Evolutionary conservation across 2,329 filamentous ascomycete species (phyloP).

Genomic region (Fusarium illudens): DNA sequence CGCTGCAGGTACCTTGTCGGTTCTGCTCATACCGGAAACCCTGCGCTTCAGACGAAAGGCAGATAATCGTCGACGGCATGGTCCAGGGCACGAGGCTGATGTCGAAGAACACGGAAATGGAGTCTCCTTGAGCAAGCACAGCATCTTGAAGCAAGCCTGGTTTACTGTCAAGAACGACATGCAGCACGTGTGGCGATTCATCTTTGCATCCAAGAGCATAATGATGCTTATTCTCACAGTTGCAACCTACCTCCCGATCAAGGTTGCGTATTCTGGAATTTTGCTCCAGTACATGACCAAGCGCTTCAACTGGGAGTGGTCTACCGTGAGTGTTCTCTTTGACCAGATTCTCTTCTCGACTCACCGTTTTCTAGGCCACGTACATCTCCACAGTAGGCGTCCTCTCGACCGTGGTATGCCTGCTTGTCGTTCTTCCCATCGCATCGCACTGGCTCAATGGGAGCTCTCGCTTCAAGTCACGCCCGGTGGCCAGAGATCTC

Average conservation of each 20-base stretch:
- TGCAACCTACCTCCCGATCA: conserved; percentile 41
- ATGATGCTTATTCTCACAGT: conserved; percentile 50
- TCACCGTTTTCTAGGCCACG: conserved; percentile 46
- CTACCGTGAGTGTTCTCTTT: conserved; percentile 42
- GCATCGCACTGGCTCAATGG: conserved; percentile 46
- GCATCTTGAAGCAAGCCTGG: conserved; percentile 34
- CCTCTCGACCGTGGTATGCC: conserved; percentile 48
- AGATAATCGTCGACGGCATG: conserved; percentile 32
- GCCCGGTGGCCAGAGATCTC: conserved; percentile 51
- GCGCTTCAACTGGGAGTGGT: conserved; percentile 60
- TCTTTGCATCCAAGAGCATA: conserved; percentile 51
- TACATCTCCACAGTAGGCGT: conserved; percentile 52
- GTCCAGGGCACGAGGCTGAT: conserved; percentile 9
- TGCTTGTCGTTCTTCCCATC: conserved; percentile 51
- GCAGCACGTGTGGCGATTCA: conserved; percentile 50
- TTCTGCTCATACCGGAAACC: conserved; percentile 55
- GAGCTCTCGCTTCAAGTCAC: conserved; percentile 37
- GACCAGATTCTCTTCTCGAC: not conserved
- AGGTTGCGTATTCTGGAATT: conserved; percentile 45
- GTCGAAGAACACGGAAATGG: not conserved
- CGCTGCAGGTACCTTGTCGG: conserved; percentile 40
- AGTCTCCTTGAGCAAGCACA: conserved; percentile 11
- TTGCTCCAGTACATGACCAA: conserved; percentile 63
- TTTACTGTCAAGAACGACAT: conserved; percentile 44
- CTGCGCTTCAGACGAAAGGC: conserved; percentile 46